Conservation (phyloP, 2,329 filamentous ascomycete genomes). For the Ceratocystiopsis minuta region DNA sequence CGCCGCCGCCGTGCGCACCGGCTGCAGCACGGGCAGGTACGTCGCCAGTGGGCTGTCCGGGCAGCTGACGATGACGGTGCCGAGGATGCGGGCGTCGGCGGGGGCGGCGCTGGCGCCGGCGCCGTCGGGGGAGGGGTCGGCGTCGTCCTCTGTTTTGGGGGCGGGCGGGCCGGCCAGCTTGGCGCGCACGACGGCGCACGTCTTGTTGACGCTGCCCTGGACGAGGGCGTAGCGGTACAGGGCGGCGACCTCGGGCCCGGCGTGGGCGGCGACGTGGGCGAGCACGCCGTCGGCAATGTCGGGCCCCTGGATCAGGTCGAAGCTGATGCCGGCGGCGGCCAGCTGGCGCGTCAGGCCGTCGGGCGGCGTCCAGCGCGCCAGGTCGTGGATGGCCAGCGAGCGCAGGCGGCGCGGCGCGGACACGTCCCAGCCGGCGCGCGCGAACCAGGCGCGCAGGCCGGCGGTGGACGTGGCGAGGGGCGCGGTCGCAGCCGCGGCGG, state of each 20-base stretch:
- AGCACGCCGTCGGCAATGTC: slow-evolving; percentile 60
- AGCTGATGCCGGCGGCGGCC: slow-evolving; percentile 54
- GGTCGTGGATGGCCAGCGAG: slow-evolving; percentile 56
- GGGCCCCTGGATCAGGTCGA: slow-evolving; percentile 67
- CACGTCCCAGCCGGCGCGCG: slow-evolving; percentile 69
- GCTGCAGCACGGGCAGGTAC: slow-evolving; percentile 50
- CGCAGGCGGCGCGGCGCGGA: slow-evolving; percentile 36
- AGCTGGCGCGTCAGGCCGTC: slow-evolving; percentile 60
- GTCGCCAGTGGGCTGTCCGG: slow-evolving; percentile 48
- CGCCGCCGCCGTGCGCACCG: slow-evolving; percentile 19
- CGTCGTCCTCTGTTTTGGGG: too few relatives aligned
- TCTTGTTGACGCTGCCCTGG: slow-evolving; percentile 33
- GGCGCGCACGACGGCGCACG: slow-evolving; percentile 68
- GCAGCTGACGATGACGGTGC: slow-evolving; percentile 65
- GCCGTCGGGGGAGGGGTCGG: background rate
- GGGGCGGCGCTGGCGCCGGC: slow-evolving; percentile 15
- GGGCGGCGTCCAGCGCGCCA: slow-evolving; percentile 57
- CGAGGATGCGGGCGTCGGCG: slow-evolving; percentile 48
- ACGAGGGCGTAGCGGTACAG: slow-evolving; percentile 61
- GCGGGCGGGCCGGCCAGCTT: slow-evolving; percentile 23
- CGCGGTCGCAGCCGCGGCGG: background rate
- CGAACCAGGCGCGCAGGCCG: slow-evolving; percentile 56
- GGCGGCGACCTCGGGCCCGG: slow-evolving; percentile 60
- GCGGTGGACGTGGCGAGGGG: slow-evolving; percentile 8
- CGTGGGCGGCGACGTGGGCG: slow-evolving; percentile 54